Evolutionary conservation across 495 filamentous ascomycete genomes (phyloP), one percentile per base, ranked within the genome.

Genomic region (Cercophora samala): DNA sequence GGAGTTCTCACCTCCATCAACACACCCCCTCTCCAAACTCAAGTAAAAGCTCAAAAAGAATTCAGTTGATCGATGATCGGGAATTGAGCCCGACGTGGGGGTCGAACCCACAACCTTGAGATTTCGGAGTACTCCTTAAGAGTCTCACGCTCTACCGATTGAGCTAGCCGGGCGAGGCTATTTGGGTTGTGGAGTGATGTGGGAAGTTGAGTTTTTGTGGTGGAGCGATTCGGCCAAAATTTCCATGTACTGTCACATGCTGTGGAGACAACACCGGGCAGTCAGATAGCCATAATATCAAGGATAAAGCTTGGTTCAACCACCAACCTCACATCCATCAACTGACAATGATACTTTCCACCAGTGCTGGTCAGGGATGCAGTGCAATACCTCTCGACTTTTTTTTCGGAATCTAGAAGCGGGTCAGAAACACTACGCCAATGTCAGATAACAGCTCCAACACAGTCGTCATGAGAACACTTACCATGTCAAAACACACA

Each of bases 121-220:
- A 70, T 70, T 58, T 52, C 59, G 59, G 65, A 63, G 59, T 25
- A 62, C 32, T 32, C 21, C 13, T 88, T 90, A 90, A 90, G 87
- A 90, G 88, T 90, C 88, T 88, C 85, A 89, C 88, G 88, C 88
- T 90, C 88, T 89, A 88, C 87, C 87, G 87, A 90, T 89, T 90
- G 88, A 90, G 87, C 87, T 90, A 90, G 86, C 87, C 76, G 74
- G 75, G 75, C 75, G 60, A 66, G 64, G 67, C 63, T 64, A 51
- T 21, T 56, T 61, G 22, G 22, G 18, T 51, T 54, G 32, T 54
- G 61, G 53, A 46, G 37, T 46, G 37, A 9, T 46, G 37, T 11
- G 37, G 11, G 37, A 46, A 46, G 11, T 46, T 46, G 0, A 46
- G 37, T 0, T 18, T 46, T 46, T 46, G 37, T 46, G 26, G 26